Evolutionary conservation across 768 basidiomycete genomes (phyloP).

Genomic region (Megacollybia marginata): DNA sequence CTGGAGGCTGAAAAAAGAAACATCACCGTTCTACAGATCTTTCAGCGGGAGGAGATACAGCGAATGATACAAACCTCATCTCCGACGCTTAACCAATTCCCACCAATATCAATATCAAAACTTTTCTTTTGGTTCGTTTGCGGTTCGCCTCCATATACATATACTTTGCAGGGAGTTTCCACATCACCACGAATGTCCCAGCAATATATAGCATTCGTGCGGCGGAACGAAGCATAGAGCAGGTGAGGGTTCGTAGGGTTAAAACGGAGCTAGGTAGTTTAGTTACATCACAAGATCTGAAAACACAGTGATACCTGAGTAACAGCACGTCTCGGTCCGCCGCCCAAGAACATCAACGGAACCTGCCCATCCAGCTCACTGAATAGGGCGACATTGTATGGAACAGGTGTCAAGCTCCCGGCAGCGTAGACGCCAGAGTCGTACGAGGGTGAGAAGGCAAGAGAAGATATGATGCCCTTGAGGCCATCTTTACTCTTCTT

Average conservation of each 20-base stretch:
- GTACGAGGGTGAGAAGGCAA: slow-evolving; percentile 66
- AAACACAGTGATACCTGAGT: slow-evolving; percentile 36
- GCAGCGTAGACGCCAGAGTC: slow-evolving; percentile 70
- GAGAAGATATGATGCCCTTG: slow-evolving; percentile 87
- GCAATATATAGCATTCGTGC: slow-evolving; percentile 51
- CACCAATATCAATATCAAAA: slow-evolving; percentile 73
- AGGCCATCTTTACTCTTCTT: slow-evolving; percentile 80
- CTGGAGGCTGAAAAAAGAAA: slow-evolving; percentile 52
- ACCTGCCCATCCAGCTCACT: slow-evolving; percentile 46
- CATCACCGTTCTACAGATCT: slow-evolving; percentile 41
- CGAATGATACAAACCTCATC: slow-evolving; percentile 46
- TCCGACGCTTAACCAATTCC: slow-evolving; percentile 57
- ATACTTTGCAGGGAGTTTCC: slow-evolving; percentile 32
- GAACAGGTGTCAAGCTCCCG: slow-evolving; percentile 56
- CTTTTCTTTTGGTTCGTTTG: slow-evolving; percentile 57
- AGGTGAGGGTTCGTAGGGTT: slow-evolving; percentile 65
- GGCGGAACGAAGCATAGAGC: slow-evolving; percentile 74
- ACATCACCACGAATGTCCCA: slow-evolving; percentile 75
- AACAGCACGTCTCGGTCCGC: slow-evolving; percentile 42
- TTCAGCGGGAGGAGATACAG: not conserved
- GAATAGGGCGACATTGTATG: slow-evolving; percentile 59
- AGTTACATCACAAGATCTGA: not conserved
- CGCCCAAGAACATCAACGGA: slow-evolving; percentile 58
- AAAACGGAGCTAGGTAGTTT: slow-evolving; percentile 55
- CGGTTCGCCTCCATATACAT: slow-evolving; percentile 10